phyloP scores from a whole-genome alignment of 148 eudicot genomes.

The Chenopodium suecicum region DNA sequence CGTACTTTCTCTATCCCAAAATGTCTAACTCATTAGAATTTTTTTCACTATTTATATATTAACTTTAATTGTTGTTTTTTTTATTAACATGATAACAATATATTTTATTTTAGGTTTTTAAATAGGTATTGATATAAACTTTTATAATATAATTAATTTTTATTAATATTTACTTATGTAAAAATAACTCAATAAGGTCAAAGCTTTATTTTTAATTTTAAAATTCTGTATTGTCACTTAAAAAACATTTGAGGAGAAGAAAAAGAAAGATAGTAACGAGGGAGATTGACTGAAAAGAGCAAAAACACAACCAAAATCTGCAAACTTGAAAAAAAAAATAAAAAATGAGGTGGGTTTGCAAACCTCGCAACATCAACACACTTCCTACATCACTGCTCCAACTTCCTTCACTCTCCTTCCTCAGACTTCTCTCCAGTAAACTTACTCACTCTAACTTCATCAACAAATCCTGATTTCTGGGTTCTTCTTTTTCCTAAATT shows the following conservation, averaged over 20 bases:
- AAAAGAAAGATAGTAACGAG: neutral
- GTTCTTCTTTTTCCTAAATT: neutral
- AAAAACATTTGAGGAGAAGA: neutral
- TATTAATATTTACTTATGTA: too few species aligned
- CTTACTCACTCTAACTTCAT: neutral
- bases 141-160: too few species aligned
- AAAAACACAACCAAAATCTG: neutral
- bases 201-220: too few species aligned
- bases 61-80: too few species aligned
- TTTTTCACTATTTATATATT: too few species aligned
- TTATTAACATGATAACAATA: too few species aligned
- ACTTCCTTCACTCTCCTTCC: slow-evolving; percentile 21
- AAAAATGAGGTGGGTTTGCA: slow-evolving; percentile 24
- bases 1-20: too few species aligned
- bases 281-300: neutral
- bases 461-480: neutral
- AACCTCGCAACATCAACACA: slow-evolving; percentile 20
- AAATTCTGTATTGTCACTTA: too few species aligned
- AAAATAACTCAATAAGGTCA: too few species aligned
- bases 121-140: too few species aligned
- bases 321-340: neutral
- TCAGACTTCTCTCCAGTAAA: slow-evolving; percentile 23
- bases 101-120: too few species aligned
- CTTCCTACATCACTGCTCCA: slow-evolving; percentile 17
- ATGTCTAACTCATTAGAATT: too few species aligned